Base-by-base conservation (phyloP, 2,329 filamentous ascomycete species). In the Celoporthe dispersa region DNA sequence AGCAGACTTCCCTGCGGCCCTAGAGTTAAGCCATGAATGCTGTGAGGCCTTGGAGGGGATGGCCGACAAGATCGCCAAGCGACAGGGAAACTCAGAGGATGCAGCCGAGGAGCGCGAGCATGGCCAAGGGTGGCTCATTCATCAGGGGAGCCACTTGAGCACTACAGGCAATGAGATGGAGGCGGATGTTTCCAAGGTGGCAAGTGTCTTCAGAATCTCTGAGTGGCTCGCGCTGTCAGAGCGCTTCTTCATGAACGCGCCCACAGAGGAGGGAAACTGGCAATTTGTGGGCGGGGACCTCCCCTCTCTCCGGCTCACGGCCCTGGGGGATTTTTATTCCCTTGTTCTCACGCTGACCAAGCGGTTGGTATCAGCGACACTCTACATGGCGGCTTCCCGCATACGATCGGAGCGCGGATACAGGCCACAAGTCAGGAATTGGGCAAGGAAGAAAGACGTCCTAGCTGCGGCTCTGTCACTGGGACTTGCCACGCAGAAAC, bases 231-330 rank as follows among this genome's bases (percentile, higher is more conserved):
- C 80, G 6, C 82, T 96, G 4, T 90, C 92, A 0, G 83, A 87
- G 61, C 82, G 83, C 1, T 75, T 94, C 1, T 96, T 95, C 77
- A 95, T 97, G 93, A 95, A 94, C 71, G 85, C 85, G 16, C 78
- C 82, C 2, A 82, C 86, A 57, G 80, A 84, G 16, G 87, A 89
- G 67, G 85, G 88, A 68, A 94, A 93, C 76, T 97, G 92, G 93
- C 83, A 81, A 44, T 84, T 82, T 53, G 75, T 92, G 9, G 84
- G 86, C n/a, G 66, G 59, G 31, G 84, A 87, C 68, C 83, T 83
- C 3, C 94, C 94, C 0, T 88, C 91, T 0, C 87, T 97, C 31
- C 90, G 91, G 74, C 87, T 90, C 8, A 94, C 92, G 1, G 90
- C 92, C 0, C 85, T 97, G n/a, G 85, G 88, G 6, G 93, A 96